Percentiles rank a stretch among this genome's conserved stretches.
These are phyloP conservation scores for Phytophthora hibernalis DNA, from an alignment of 352 stramenopile genomes.

Conservation along the genomic window DNA sequence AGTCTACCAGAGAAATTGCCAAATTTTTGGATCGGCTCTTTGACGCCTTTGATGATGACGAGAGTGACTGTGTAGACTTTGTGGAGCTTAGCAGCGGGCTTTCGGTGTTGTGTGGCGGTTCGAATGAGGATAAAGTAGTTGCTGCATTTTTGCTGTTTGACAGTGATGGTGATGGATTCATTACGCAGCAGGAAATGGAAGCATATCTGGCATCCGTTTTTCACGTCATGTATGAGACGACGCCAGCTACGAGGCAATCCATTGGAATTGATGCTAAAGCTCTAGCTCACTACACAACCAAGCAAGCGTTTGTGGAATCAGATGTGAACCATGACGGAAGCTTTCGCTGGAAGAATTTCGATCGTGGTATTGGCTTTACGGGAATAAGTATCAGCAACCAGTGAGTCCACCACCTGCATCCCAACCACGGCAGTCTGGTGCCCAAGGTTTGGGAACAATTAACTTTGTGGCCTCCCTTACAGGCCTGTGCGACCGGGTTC, in stretches of 20 bases:
- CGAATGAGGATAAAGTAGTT: conserved; percentile 78
- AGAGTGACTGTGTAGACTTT: conserved; percentile 77
- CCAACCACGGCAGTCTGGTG: conserved; percentile 12
- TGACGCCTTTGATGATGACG: conserved; percentile 77
- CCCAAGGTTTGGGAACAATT: conserved; percentile 52
- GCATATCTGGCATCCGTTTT: conserved; percentile 82
- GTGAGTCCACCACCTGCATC: not conserved
- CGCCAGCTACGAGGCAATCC: conserved; percentile 36
- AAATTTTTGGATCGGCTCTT: conserved; percentile 80
- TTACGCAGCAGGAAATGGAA: conserved; percentile 84
- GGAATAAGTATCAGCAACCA: conserved; percentile 30
- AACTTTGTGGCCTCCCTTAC: conserved; percentile 69
- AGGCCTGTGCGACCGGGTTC: conserved; percentile 54
- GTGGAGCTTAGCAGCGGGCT: conserved; percentile 80
- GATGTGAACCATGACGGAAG: conserved; percentile 84
- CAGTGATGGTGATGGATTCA: conserved; percentile 81
- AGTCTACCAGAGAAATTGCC: conserved; percentile 55
- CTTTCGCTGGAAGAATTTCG: conserved; percentile 87
- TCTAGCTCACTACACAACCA: conserved; percentile 76
- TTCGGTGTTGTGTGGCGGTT: conserved; percentile 76
- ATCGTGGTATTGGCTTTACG: conserved; percentile 71
- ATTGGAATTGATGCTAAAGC: conserved; percentile 60
- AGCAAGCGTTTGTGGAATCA: conserved; percentile 86
- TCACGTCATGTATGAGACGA: conserved; percentile 67
- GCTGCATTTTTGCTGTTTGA: conserved; percentile 90